Percentiles rank a stretch among this genome's conserved stretches.
Conservation (phyloP, 164 flowering plant species). For the Magnolia changhungtana region DNA sequence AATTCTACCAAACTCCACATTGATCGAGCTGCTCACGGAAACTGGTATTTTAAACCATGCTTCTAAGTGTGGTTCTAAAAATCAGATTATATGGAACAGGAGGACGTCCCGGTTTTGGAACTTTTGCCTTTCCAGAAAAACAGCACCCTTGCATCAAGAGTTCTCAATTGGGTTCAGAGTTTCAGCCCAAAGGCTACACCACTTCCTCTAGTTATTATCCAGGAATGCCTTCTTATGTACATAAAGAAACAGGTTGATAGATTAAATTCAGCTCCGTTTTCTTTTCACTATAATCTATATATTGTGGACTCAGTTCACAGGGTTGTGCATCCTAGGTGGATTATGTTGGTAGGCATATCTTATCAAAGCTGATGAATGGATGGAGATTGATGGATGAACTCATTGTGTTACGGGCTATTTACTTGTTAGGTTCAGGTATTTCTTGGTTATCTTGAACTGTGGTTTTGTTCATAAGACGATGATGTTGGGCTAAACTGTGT, state of each 20-base stretch:
- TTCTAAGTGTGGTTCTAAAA: not conserved
- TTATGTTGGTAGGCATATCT: conserved; percentile 65
- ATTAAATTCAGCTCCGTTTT: not conserved
- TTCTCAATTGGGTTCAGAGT: conserved; percentile 64
- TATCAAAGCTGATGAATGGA: conserved; percentile 77
- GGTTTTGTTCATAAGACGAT: not conserved
- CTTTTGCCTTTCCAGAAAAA: conserved; percentile 82
- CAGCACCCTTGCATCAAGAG: conserved; percentile 72
- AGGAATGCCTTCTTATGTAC: conserved; percentile 77
- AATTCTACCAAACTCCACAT: not conserved
- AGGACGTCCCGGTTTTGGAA: conserved; percentile 56
- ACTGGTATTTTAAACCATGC: not conserved
- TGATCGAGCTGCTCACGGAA: not conserved
- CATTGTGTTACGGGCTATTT: conserved; percentile 81
- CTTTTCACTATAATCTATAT: not conserved
- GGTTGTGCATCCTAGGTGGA: conserved; percentile 58
- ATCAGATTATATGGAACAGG: conserved; percentile 39
- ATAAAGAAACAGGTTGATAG: conserved; percentile 74
- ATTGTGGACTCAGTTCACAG: not conserved
- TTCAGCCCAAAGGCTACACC: conserved; percentile 55
- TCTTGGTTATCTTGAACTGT: conserved; percentile 1
- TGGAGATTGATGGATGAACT: conserved; percentile 99
- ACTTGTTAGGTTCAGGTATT: conserved; percentile 90
- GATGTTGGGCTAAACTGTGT: not conserved
- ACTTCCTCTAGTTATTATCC: conserved; percentile 77